Base-by-base conservation (phyloP, 2,329 filamentous ascomycete genomes). In the Fusarium staphyleae region DNA sequence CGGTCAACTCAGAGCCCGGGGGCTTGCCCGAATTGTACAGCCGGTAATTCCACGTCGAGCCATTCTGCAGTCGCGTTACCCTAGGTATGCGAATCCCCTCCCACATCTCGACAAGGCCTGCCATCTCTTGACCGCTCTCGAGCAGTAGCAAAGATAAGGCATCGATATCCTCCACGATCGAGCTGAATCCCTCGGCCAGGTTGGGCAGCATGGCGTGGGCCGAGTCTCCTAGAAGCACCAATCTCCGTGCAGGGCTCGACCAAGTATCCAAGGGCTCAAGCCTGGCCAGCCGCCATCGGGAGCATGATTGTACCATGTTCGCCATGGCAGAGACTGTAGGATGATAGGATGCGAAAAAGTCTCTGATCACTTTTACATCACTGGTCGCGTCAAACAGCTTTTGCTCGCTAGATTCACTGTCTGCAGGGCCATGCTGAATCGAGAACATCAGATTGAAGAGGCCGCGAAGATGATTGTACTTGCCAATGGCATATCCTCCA, bases 381-480 rank as follows among this genome's bases (percentile, higher is more conserved):
- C 33, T 41, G 1, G 26, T 49, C 2, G 50, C 35, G 1, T 52
- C 50, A 0, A 42, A 52, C 0, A 52, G 24, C 32, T 18, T 49
- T 9, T 52, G 11, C 13, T 49, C 45, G 9, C 50, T 52, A 3
- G 45, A 40, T n/a, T 42, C 50, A 5, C 44, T 37, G 3, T 43
- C 32, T 13, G 32, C 37, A 22, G 32, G 4, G 10, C 50, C 45
- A 0, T 52, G 45, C 13, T 52, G 50, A 28, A 52, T 52, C 2
- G 50, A 52, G 13, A 52, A 52, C 50, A 52, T 52, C 1, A 42
- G 16, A 6, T 52, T 52, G 30, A 52, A 52, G 0, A 52, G 50
- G 5, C 45, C 19, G n/a, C 50, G 50, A 5, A 32, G 50, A 28
- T 48, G 50, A 10, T 52, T 47, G 11, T 42, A 52, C 19, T 52